Percentiles rank a stretch among this genome's conserved stretches.
These are phyloP conservation scores for Fusarium sp. DNA, from an alignment of 2,329 filamentous ascomycete species.

Conservation along the genomic window DNA sequence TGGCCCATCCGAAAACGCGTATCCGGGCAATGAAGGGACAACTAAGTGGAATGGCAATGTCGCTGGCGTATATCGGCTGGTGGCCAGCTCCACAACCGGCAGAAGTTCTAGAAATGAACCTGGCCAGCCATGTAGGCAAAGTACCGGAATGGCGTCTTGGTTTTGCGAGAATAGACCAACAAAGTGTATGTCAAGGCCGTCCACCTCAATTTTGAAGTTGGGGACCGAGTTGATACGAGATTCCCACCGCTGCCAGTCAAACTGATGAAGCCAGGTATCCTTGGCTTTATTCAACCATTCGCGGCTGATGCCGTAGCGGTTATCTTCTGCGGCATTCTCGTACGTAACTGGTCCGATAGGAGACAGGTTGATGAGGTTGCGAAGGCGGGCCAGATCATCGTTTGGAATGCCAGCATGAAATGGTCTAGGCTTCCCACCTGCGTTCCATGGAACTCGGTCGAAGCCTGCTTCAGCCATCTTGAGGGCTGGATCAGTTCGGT, in stretches of 20 bases:
- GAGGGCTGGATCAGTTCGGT: too few species aligned
- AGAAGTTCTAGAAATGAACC: slow-evolving; percentile 70
- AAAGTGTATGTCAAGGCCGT: slow-evolving; percentile 63
- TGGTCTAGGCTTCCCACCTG: not conserved
- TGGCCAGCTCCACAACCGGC: slow-evolving; percentile 63
- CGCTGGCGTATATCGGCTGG: slow-evolving; percentile 63
- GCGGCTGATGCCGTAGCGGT: not conserved
- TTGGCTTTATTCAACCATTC: not conserved
- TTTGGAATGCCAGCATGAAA: not conserved
- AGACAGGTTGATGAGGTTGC: not conserved
- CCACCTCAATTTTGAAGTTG: not conserved
- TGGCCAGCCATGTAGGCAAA: slow-evolving; percentile 72
- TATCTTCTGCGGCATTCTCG: not conserved
- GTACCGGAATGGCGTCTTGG: slow-evolving; percentile 64
- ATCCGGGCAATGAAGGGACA: slow-evolving; percentile 70
- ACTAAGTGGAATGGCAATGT: slow-evolving; percentile 71
- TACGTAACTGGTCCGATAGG: not conserved
- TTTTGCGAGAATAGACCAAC: slow-evolving; percentile 68
- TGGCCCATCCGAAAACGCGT: slow-evolving; percentile 64
- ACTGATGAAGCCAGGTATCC: not conserved
- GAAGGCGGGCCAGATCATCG: not conserved
- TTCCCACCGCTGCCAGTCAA: slow-evolving; percentile 8
- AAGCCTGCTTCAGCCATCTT: too few species aligned
- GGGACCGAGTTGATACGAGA: slow-evolving; percentile 1
- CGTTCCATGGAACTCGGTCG: too few species aligned